Evolutionary conservation across 495 filamentous ascomycete species (phyloP).

Genomic region (Podospora pseudoanserina): DNA sequence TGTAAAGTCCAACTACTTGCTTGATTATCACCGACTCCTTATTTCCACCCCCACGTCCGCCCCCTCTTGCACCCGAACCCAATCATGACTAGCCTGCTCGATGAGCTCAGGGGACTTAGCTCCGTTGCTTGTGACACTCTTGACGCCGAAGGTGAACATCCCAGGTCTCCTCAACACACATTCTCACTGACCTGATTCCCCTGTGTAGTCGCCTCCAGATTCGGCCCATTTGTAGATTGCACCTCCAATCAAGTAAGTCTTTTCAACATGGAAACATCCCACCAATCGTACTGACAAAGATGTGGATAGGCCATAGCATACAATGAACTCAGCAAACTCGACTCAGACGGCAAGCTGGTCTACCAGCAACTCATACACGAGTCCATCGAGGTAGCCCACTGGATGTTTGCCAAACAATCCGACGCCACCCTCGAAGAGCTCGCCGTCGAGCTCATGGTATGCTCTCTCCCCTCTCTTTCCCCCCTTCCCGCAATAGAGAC

Average conservation of each 20-base stretch:
- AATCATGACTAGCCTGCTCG: conserved; percentile 30
- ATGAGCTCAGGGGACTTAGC: conserved; percentile 45
- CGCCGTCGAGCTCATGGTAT: conserved; percentile 58
- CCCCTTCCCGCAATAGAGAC: not conserved
- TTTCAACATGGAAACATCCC: not conserved
- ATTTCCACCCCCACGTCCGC: not conserved
- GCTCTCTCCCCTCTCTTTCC: not conserved
- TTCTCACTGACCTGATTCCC: not conserved
- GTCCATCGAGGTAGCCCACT: conserved; percentile 42
- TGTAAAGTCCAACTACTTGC: too few species aligned
- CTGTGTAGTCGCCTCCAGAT: conserved; percentile 46
- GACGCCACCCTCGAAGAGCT: conserved; percentile 47
- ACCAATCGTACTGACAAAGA: not conserved
- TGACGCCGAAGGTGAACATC: conserved; percentile 48
- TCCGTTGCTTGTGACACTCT: conserved; percentile 60
- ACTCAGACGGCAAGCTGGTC: conserved; percentile 39
- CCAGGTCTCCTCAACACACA: not conserved
- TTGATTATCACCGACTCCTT: not conserved
- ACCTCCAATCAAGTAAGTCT: conserved; percentile 61
- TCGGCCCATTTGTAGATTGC: conserved; percentile 61
- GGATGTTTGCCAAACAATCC: conserved; percentile 35
- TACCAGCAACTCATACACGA: conserved; percentile 44
- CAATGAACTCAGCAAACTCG: conserved; percentile 46
- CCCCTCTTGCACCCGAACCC: not conserved
- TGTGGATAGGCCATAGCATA: conserved; percentile 54